A percentile compares a stretch with the other conserved stretches of the same genome.
These are phyloP conservation scores for Camellia oleifera DNA, from an alignment of 179 eudicot genomes.

Conservation along the genomic window DNA sequence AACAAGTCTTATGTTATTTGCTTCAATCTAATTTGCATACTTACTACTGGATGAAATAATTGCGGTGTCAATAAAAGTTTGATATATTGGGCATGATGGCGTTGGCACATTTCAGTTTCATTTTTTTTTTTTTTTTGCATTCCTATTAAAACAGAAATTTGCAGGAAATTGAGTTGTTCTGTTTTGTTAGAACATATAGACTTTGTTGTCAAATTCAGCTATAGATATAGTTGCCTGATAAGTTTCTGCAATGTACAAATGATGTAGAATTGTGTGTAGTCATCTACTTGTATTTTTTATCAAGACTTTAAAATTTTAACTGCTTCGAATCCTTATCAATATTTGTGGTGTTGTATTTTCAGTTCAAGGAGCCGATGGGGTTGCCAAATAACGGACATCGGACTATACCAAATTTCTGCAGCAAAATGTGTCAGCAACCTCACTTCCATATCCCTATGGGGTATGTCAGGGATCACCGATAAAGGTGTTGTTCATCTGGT, in stretches of 20 bases:
- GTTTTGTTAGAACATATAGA: not conserved
- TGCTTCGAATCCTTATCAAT: not conserved
- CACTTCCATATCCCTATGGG: slow-evolving; percentile 85
- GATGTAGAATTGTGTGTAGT: too few species aligned
- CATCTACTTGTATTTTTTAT: too few species aligned
- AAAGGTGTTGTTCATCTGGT: slow-evolving; percentile 79
- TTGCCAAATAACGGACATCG: slow-evolving; percentile 86
- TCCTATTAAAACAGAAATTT: not conserved
- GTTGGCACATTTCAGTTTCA: not conserved
- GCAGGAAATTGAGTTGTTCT: not conserved
- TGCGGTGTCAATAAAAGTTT: not conserved
- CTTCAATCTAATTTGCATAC: not conserved
- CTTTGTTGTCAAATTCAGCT: not conserved
- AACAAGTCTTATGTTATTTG: not conserved
- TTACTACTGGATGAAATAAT: not conserved
- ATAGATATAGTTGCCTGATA: not conserved
- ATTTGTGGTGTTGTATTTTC: slow-evolving; percentile 13
- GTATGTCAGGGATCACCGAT: slow-evolving; percentile 82
- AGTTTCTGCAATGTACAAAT: too few species aligned
- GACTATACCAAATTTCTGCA: slow-evolving; percentile 62
- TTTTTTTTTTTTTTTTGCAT: not conserved
- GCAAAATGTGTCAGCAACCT: slow-evolving; percentile 73
- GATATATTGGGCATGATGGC: not conserved
- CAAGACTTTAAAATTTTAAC: not conserved
- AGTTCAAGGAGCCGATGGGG: slow-evolving; percentile 98